Conservation (phyloP, 2,329 filamentous ascomycete genomes). For the Paecilomyces sp. region DNA sequence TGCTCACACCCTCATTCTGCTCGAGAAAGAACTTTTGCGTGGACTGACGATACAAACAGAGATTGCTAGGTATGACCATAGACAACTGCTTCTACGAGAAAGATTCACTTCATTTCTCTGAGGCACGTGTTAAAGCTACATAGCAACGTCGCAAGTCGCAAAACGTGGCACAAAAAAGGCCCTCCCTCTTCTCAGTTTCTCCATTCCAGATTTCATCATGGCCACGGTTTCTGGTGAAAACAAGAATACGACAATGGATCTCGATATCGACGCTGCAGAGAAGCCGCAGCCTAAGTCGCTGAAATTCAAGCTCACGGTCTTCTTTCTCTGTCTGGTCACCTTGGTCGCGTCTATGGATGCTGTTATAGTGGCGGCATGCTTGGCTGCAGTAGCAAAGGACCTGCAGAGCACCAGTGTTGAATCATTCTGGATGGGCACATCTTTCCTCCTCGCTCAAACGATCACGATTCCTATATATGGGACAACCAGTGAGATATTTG, state of each 20-base stretch:
- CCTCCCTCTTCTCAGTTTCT: neutral
- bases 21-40: too few species aligned
- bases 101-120: neutral
- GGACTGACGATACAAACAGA: too few species aligned
- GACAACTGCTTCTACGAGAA: too few species aligned
- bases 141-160: too few species aligned
- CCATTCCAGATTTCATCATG: neutral
- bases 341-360: neutral
- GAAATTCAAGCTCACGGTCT: neutral
- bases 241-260: neutral
- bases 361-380: neutral
- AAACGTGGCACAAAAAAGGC: neutral
- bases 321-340: neutral
- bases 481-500: conserved; percentile 4
- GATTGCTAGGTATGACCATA: too few species aligned
- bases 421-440: neutral
- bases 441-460: neutral
- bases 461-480: neutral
- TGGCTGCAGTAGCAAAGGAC: neutral
- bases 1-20: too few species aligned
- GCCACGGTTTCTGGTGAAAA: neutral
- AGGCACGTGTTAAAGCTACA: neutral
- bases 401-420: neutral
- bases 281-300: neutral
- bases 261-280: neutral